phyloP scores from a whole-genome alignment of 2,329 filamentous ascomycete genomes.

The Rhinocladiella similis region DNA sequence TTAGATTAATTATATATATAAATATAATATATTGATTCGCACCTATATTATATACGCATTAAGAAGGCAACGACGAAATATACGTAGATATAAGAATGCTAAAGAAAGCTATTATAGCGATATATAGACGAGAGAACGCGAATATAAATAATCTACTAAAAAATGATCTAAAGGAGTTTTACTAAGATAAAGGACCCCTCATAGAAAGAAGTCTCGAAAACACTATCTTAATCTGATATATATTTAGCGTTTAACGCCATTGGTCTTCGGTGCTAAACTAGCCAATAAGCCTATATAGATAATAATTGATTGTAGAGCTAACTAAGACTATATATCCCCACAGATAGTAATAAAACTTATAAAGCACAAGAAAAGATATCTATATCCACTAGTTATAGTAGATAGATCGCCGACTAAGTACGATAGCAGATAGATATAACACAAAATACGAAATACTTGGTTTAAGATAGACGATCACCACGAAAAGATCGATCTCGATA shows the following conservation, averaged over 20 bases:
- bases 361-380: background rate
- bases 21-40: background rate
- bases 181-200: too few relatives aligned
- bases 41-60: background rate
- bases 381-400: background rate
- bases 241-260: background rate
- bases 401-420: background rate
- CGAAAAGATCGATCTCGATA: background rate
- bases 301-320: background rate
- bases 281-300: background rate
- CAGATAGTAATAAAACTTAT: background rate
- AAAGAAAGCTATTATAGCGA: too few relatives aligned
- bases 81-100: background rate
- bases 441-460: background rate
- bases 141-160: too few relatives aligned
- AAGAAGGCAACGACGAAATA: background rate
- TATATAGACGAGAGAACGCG: too few relatives aligned
- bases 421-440: background rate
- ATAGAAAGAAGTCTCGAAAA: background rate
- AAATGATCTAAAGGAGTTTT: too few relatives aligned
- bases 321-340: background rate
- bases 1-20: background rate
- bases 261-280: background rate
- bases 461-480: background rate
- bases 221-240: background rate